Base-by-base conservation (phyloP, 106 monocot genomes). In the Apostasia shenzhenica region DNA sequence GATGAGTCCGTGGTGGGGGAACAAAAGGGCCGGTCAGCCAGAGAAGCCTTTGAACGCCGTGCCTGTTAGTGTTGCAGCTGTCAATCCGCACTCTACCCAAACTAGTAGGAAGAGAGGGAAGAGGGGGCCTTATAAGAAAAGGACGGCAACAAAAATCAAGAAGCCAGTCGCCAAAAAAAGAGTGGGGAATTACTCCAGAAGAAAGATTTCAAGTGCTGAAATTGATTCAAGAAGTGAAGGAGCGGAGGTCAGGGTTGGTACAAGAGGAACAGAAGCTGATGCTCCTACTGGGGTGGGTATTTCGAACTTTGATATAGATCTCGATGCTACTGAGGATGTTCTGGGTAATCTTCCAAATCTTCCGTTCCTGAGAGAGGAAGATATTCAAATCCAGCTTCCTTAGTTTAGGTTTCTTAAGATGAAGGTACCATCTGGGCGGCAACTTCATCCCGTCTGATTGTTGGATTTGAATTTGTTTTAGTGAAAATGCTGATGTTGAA, bases 291-390 rank as follows among this genome's bases (percentile, higher is more conserved):
- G 61, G 8, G 81, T 57, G 7, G 67, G 70, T 41, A 51, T 55
- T 47, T 67, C 62, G 43, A 42, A 67, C 50, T 76, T 74, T 67
- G 62, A 73, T 54, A 70, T 81, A 14, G 81, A 77, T 13, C 46
- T 74, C 14, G 77, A 85, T 80, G 44, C 81, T 41, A 76, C 83
- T 0, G 81, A 81, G 47, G 81, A 81, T 45, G 47, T 85, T 41
- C 67, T 85, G 46, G 81, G 77, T 11, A 81, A 81, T 70, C 61
- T 85, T 54, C 81, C 81, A 41, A 67, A 75, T 55, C 63, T 81
- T 5, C 81, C 84, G 13, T 81, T 81, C 45, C 70, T 85, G 70
- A 81, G 70, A 81, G 81, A 77, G 2, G 81, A 81, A 51, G 79
- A 75, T 48, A 64, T 72, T 42, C 68, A 43, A 45, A 55, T 55